Conservation (phyloP, 1,284 basidiomycete species). For the Apiotrichum montevideense region DNA sequence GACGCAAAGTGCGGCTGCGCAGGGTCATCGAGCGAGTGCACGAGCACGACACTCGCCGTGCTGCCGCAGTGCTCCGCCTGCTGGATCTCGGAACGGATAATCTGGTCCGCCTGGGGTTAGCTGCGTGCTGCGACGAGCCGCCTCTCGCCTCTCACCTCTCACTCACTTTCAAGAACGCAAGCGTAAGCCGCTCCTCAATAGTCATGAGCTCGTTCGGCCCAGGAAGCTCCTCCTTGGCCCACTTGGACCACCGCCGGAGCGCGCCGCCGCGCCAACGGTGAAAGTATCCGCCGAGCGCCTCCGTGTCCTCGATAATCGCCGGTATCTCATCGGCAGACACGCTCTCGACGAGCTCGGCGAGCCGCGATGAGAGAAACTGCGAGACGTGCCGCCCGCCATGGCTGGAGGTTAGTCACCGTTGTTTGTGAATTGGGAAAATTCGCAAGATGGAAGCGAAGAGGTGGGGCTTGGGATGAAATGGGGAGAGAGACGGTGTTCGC, state of each 20-base stretch:
- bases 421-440: background rate
- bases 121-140: too few relatives aligned
- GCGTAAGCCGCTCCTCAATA: conserved; percentile 72
- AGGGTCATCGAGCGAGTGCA: conserved; percentile 74
- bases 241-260: conserved; percentile 46
- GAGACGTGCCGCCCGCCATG: conserved; percentile 74
- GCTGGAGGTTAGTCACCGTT: conserved; percentile 43
- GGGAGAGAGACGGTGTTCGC: too few relatives aligned
- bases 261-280: conserved; percentile 75
- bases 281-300: conserved; percentile 70
- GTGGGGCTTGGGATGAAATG: too few relatives aligned
- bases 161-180: conserved; percentile 76
- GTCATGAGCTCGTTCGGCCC: conserved; percentile 53
- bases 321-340: conserved; percentile 62
- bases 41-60: conserved; percentile 79
- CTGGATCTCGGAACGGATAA: conserved; percentile 56
- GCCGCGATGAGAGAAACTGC: conserved; percentile 66
- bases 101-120: conserved; percentile 53
- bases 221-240: conserved; percentile 5
- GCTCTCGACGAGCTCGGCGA: conserved; percentile 72
- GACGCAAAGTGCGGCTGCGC: conserved; percentile 75
- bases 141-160: too few relatives aligned
- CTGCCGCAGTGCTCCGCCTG: conserved; percentile 58
- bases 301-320: conserved; percentile 68
- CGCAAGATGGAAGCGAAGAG: background rate